These are phyloP conservation scores for Tuber brumale DNA, from an alignment of 495 filamentous ascomycete genomes.

Conservation along the genomic window DNA sequence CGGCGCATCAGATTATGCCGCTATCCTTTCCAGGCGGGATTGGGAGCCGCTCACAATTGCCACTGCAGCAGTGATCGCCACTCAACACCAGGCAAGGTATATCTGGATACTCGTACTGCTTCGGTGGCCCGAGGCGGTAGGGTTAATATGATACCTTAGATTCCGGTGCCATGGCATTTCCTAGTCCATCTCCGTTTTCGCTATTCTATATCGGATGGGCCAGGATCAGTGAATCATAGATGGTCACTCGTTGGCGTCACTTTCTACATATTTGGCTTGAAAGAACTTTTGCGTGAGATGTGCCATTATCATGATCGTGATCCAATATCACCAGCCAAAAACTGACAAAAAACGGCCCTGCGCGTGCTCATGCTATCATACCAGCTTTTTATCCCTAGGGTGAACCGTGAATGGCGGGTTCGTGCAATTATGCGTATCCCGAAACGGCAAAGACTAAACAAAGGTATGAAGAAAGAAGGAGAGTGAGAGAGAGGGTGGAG, in stretches of 20 bases:
- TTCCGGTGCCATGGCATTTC: neutral
- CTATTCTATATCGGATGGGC: neutral
- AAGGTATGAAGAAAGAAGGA: constrained; percentile 7
- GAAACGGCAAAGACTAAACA: neutral
- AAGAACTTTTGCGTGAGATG: neutral
- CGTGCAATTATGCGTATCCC: neutral
- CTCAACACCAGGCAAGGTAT: neutral
- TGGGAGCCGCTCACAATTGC: neutral
- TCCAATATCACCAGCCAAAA: neutral
- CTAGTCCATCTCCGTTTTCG: neutral
- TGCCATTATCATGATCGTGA: neutral
- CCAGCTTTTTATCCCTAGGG: neutral
- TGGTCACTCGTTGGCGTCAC: neutral
- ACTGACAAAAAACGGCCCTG: neutral
- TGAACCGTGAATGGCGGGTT: neutral
- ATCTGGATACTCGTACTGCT: neutral
- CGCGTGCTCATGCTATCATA: neutral
- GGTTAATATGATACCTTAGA: neutral
- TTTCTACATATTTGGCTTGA: neutral
- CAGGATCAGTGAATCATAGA: neutral
- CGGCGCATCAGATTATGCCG: neutral
- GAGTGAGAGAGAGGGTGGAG: constrained; percentile 15
- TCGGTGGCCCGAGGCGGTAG: neutral
- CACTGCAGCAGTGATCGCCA: neutral
- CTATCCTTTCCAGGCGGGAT: neutral